Evolutionary conservation across 2,329 filamentous ascomycete genomes (phyloP), one percentile per base, ranked within the genome.

Genomic region (Xylaria sp.): DNA sequence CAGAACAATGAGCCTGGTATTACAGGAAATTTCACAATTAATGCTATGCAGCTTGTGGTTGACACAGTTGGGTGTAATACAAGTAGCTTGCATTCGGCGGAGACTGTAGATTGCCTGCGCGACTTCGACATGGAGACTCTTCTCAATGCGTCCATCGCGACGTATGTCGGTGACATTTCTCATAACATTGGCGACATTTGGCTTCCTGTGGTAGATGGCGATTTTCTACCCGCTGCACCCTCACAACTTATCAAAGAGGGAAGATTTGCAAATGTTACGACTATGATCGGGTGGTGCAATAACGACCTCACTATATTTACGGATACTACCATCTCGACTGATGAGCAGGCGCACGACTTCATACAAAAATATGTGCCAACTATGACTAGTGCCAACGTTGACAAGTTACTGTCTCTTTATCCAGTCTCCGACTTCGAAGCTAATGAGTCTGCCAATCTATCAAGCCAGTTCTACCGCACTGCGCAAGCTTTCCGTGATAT

Each of bases 181-280:
- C 72, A 81, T 74, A 88, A 89, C 69, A 79, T 81, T 48, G 85
- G 85, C 13, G 85, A 87, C 63, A 81, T 85, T 59, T 87, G 84
- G 82, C 78, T 83, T 47, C 85, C 85, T 0, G 80, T 77, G 0
- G 82, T 86, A 0, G 84, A 87, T 66, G 82, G 81, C 16, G 83
- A 85, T 71, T 85, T 85, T 71, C 75, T 86, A n/a, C 83, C 83
- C 29, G 80, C 77, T 1, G 74, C 83, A 5, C 81, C 84, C 1
- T 83, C 81, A 6, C 72, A 77, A 63, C 78, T 85, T 10, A 76
- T 84, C 25, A 74, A 72, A 0, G 73, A 80, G 51, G 82, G 82
- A 25, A 75, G 75, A 3, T 84, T 85, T 69, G 79, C 81, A 50
- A 80, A 83, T 50, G 78, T 81, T 1, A 79, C 79, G 0, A 76